Percentiles rank a stretch among this genome's conserved stretches.
Conservation (phyloP, 306 rosid species). For the Arachis stenosperma region DNA sequence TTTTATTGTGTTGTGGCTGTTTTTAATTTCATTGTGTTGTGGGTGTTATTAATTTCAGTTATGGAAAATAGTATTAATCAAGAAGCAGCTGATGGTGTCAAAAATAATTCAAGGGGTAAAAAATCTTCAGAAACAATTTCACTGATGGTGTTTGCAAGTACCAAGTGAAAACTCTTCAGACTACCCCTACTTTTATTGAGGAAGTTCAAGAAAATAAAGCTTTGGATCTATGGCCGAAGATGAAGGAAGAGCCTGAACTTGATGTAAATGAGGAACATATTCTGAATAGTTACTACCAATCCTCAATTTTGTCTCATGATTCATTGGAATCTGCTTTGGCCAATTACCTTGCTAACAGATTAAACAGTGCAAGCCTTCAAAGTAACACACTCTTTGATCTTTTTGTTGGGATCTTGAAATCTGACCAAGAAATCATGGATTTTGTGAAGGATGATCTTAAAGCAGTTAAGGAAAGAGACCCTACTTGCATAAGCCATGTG, state of each 20-base stretch:
- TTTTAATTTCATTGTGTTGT: too few relatives aligned
- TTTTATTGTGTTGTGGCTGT: too few relatives aligned
- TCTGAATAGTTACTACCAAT: slow-evolving; percentile 53
- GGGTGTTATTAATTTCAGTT: too few relatives aligned
- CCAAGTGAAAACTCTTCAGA: too few relatives aligned
- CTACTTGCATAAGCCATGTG: too few relatives aligned
- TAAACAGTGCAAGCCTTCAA: slow-evolving; percentile 58
- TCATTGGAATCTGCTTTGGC: too few relatives aligned
- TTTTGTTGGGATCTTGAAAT: slow-evolving; percentile 49
- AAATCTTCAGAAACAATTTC: slow-evolving; percentile 46
- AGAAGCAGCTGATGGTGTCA: slow-evolving; percentile 29
- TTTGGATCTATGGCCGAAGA: slow-evolving; percentile 62
- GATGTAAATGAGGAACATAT: slow-evolving; percentile 67
- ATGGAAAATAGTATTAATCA: neutral
- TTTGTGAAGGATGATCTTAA: slow-evolving; percentile 22
- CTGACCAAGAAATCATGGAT: slow-evolving; percentile 45
- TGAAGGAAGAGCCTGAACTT: slow-evolving; percentile 63
- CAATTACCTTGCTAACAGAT: slow-evolving; percentile 38
- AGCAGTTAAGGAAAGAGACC: too few relatives aligned
- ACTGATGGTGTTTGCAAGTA: neutral
- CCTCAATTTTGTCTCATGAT: too few relatives aligned
- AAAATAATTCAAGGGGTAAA: slow-evolving; percentile 25
- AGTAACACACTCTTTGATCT: slow-evolving; percentile 52
- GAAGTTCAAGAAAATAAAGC: too few relatives aligned
- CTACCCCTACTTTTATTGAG: too few relatives aligned